These are phyloP conservation scores for Yarrowia porcina DNA, from an alignment of 805 yeast species.

Conservation along the genomic window DNA sequence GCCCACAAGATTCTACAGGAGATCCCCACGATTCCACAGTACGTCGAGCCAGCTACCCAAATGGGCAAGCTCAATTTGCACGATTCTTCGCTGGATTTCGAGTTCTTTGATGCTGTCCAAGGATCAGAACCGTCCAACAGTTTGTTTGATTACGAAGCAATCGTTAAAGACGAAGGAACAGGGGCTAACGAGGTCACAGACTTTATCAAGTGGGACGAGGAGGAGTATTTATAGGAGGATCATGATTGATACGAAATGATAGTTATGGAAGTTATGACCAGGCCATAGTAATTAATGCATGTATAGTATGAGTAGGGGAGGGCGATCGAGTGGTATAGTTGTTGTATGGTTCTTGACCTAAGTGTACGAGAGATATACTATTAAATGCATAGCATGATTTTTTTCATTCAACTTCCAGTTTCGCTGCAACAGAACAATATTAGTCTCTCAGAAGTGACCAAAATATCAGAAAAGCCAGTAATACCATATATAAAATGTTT, in stretches of 20 bases:
- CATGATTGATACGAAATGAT: not conserved
- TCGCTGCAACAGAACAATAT: too few species aligned
- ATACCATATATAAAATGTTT: too few species aligned
- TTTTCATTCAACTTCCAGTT: too few species aligned
- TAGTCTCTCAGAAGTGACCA: too few species aligned
- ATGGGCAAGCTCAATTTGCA: slow-evolving; percentile 13
- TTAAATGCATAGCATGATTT: too few species aligned
- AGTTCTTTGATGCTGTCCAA: slow-evolving; percentile 20
- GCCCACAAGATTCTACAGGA: slow-evolving; percentile 17
- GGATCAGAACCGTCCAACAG: slow-evolving; percentile 5
- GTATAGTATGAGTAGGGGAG: not conserved
- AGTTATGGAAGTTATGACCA: not conserved
- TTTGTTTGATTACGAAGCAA: slow-evolving; percentile 17
- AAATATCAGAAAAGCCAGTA: too few species aligned
- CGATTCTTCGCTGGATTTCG: slow-evolving; percentile 18
- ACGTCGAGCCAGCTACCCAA: slow-evolving; percentile 18
- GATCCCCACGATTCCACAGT: slow-evolving; percentile 7
- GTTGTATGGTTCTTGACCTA: too few species aligned
- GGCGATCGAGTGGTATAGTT: too few species aligned
- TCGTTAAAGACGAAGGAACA: not conserved
- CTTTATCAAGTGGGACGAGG: slow-evolving; percentile 24
- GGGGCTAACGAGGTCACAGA: not conserved
- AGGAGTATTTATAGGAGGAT: slow-evolving; percentile 11
- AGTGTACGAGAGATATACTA: too few species aligned
- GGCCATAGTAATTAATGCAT: slow-evolving; percentile 17